These are phyloP conservation scores for Ophiostoma triangulosporum DNA, from an alignment of 2,329 filamentous ascomycete species.

Conservation along the genomic window DNA sequence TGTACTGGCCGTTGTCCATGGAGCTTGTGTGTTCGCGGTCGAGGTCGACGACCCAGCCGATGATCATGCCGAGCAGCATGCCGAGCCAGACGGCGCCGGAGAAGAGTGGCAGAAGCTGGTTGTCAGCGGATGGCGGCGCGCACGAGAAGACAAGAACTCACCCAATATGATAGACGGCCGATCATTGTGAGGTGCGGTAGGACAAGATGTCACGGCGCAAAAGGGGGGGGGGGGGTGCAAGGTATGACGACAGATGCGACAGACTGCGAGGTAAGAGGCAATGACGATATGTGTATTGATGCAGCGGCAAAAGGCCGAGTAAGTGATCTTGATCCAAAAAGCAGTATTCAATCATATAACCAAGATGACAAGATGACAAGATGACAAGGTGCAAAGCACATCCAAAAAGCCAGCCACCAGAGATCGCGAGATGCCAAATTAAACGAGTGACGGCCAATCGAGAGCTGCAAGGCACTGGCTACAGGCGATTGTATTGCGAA, in stretches of 20 bases:
- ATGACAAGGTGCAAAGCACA: too few relatives aligned
- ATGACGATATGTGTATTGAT: too few relatives aligned
- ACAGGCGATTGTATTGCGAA: too few relatives aligned
- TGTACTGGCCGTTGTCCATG: slow-evolving; percentile 42
- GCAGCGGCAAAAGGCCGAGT: too few relatives aligned
- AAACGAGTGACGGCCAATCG: too few relatives aligned
- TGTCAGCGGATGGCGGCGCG: not conserved
- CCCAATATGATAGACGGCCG: slow-evolving; percentile 9
- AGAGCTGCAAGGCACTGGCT: too few relatives aligned
- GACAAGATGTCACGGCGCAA: not conserved
- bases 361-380: too few relatives aligned
- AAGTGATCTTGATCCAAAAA: too few relatives aligned
- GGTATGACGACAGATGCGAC: not conserved
- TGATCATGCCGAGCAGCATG: slow-evolving; percentile 55
- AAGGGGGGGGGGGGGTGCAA: not conserved
- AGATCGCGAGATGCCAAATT: too few relatives aligned
- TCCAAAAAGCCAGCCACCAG: too few relatives aligned
- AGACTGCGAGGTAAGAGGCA: too few relatives aligned
- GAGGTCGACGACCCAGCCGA: slow-evolving; percentile 50
- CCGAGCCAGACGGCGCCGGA: slow-evolving; percentile 51
- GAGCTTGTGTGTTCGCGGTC: slow-evolving; percentile 44
- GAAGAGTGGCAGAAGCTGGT: slow-evolving; percentile 45
- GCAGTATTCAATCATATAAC: too few relatives aligned
- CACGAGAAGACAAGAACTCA: not conserved
- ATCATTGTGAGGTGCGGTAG: slow-evolving; percentile 5